Evolutionary conservation across 805 yeast species (phyloP), one percentile per base, ranked within the genome.

Genomic region (Kuraishia ogatae): DNA sequence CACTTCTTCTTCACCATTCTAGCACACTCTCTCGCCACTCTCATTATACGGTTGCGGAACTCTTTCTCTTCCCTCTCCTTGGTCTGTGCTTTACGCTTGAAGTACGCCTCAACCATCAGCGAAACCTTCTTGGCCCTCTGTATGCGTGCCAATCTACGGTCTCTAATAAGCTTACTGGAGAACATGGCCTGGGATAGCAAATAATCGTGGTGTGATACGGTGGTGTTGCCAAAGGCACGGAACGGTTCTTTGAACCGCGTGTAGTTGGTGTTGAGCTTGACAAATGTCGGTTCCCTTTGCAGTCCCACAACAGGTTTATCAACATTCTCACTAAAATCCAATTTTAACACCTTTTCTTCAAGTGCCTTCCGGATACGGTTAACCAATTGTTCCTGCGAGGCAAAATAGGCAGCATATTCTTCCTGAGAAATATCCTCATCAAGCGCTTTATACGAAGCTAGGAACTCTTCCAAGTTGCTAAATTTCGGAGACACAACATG

Each of bases 1-100:
- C 99, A 94, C 64, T 94, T 84, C 66, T 85, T 90, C 69, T 86
- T 86, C 11, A 94, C 97, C 50, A 91, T 90, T 62, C 82, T 85
- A 1, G 88, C 87, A 0, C 96, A 87, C 52, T 84, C 78, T 61
- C 89, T 81, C n/a, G 97, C 96, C 39, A 93, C 67, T 57, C 79
- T 81, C 56, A 78, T 74, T 56, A 87, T 75, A 54, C 83, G 81
- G 61, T 81, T 86, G 61, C 91, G 96, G 61, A 84, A 81, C 56
- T 87, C 96, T 60, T 84, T 84, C 22, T 79, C 78, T 56, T 83
- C 81, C 56, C 96, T 80, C 61, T 93, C 98, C 60, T 88, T 89
- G 50, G 96, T 96, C 56, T 96, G 97, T 0, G 86, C 83, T 52
- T 88, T 78, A 66, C 92, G 84, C 61, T 87, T 87, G 74, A 90